Percentiles rank a stretch among this genome's conserved stretches.
phyloP scores from a whole-genome alignment of 306 rosid species.

The Senna siamea region DNA sequence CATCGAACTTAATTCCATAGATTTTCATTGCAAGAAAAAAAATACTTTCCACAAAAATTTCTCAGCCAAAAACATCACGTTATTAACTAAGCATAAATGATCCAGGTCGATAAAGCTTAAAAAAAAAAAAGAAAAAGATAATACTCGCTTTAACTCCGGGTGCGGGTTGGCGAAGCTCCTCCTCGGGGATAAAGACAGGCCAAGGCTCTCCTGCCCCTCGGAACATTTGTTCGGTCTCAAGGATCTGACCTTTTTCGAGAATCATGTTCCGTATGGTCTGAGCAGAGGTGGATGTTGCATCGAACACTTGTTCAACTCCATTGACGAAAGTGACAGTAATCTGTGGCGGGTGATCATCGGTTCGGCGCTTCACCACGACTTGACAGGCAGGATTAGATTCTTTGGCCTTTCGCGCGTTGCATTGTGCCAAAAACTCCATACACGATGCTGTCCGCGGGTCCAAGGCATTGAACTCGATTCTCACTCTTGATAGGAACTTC shows the following conservation, averaged over 20 bases:
- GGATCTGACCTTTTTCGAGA: slow-evolving; percentile 77
- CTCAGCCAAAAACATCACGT: background rate
- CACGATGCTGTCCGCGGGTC: slow-evolving; percentile 92
- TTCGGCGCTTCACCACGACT: slow-evolving; percentile 80
- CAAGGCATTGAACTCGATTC: slow-evolving; percentile 84
- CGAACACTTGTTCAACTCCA: slow-evolving; percentile 74
- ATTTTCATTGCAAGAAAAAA: background rate
- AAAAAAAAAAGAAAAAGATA: background rate
- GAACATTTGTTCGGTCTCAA: slow-evolving; percentile 82
- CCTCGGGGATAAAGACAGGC: slow-evolving; percentile 74
- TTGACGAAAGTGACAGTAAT: slow-evolving; percentile 85
- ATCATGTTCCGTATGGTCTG: slow-evolving; percentile 74
- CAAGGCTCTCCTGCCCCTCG: slow-evolving; percentile 88
- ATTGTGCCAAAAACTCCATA: slow-evolving; percentile 92
- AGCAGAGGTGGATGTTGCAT: slow-evolving; percentile 78
- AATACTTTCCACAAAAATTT: no score
- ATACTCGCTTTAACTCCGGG: slow-evolving; percentile 72
- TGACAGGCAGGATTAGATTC: slow-evolving; percentile 88
- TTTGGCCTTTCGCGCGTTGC: slow-evolving; percentile 87
- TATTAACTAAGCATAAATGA: background rate
- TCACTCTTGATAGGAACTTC: slow-evolving; percentile 80
- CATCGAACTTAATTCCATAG: background rate
- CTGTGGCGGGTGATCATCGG: slow-evolving; percentile 79
- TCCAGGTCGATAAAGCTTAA: background rate
- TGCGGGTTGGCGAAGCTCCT: slow-evolving; percentile 61